Conservation (phyloP, 805 yeast genomes). For the Candida ulmi region DNA sequence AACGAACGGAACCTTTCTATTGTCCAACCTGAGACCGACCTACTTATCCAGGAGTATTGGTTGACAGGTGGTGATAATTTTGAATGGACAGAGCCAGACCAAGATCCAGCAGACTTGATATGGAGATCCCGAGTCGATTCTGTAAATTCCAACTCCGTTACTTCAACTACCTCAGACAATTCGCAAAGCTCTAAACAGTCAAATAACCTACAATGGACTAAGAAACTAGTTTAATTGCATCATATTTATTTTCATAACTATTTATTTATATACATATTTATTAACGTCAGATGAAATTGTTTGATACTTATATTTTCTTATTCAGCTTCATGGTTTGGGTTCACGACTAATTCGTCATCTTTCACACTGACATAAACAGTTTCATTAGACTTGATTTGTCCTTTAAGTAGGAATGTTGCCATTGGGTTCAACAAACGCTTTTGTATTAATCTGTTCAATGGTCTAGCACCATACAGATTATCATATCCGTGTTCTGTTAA, state of each 20-base stretch:
- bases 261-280: conserved; percentile 1
- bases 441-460: conserved; percentile 85
- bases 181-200: no score
- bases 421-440: conserved; percentile 81
- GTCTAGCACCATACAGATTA: conserved; percentile 91
- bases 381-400: conserved; percentile 61
- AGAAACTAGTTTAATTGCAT: conserved; percentile 9
- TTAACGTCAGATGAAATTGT: no score
- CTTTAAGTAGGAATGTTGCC: conserved; percentile 74
- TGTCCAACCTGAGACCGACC: conserved; percentile 54
- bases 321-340: conserved; percentile 43
- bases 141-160: conserved; percentile 10
- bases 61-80: conserved; percentile 81
- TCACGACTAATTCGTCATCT: conserved; percentile 36
- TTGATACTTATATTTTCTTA: no score
- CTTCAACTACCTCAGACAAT: no score
- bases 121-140: conserved; percentile 13
- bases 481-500: conserved; percentile 86
- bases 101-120: conserved; percentile 71
- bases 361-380: conserved; percentile 45
- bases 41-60: conserved; percentile 78
- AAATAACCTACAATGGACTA: conserved; percentile 14
- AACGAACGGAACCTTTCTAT: conserved; percentile 6
- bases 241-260: not conserved
- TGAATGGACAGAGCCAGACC: conserved; percentile 87